phyloP scores from a whole-genome alignment of 345 rosid genomes.

The Lepidium sativum region DNA sequence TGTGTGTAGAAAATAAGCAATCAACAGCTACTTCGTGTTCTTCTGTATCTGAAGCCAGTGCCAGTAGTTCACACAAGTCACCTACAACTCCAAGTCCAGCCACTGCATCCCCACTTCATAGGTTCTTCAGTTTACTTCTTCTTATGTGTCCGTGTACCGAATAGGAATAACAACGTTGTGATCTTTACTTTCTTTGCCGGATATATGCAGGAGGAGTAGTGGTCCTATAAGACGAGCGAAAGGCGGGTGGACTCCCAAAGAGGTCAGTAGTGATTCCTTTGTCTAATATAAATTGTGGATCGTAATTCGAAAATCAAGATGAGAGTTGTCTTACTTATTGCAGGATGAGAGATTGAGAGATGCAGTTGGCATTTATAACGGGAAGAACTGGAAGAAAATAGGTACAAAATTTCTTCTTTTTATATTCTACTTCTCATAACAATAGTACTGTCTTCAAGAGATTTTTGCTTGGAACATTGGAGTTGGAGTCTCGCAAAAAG shows the following conservation, averaged over 20 bases:
- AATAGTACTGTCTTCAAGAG: neutral
- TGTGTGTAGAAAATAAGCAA: constrained; percentile 86
- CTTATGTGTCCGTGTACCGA: neutral
- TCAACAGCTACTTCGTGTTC: constrained; percentile 62
- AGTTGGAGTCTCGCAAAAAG: neutral
- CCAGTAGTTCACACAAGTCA: constrained; percentile 53
- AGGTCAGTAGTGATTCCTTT: constrained; percentile 38
- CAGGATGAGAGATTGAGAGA: constrained; percentile 86
- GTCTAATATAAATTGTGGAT: neutral
- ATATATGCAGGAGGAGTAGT: constrained; percentile 65
- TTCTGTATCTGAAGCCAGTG: constrained; percentile 70
- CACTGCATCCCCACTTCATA: constrained; percentile 50
- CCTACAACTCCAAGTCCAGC: constrained; percentile 67
- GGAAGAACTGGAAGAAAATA: constrained; percentile 89
- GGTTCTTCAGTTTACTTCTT: constrained; percentile 26
- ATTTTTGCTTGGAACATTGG: neutral
- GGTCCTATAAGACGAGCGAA: constrained; percentile 97
- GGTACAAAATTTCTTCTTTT: constrained; percentile 32
- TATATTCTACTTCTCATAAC: neutral
- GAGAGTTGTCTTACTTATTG: constrained; percentile 14
- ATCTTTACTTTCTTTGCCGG: neutral
- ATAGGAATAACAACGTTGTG: neutral
- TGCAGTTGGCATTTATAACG: constrained; percentile 65
- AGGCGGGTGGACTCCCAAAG: constrained; percentile 98
- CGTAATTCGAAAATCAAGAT: neutral